Conservation (phyloP, 2,329 filamentous ascomycete genomes). For the Coniochaeta prunicola region DNA sequence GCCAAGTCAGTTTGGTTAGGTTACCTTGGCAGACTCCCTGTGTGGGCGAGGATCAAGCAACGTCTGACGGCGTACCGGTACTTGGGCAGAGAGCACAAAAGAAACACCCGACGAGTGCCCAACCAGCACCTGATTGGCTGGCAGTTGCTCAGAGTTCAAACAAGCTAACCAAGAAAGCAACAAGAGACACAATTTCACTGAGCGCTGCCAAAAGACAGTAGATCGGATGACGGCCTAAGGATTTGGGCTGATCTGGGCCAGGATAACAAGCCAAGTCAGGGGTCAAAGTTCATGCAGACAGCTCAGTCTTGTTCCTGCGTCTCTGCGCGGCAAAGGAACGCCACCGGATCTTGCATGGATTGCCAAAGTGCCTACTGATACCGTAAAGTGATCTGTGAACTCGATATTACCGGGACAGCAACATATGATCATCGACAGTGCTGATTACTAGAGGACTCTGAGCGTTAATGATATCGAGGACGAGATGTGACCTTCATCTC, state of each 20-base stretch:
- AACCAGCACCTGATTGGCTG: background rate
- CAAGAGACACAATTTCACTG: background rate
- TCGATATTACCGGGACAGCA: background rate
- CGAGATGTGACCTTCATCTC: background rate
- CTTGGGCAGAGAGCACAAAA: background rate
- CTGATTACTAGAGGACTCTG: background rate
- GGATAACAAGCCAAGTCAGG: background rate
- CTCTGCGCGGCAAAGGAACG: background rate
- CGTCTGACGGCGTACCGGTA: background rate
- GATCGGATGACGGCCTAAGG: background rate
- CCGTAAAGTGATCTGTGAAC: background rate
- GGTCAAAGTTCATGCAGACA: background rate
- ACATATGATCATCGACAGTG: background rate
- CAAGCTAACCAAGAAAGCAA: slow-evolving; percentile 2
- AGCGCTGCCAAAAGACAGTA: background rate
- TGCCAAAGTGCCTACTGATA: background rate
- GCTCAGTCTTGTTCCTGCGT: background rate
- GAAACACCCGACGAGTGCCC: background rate
- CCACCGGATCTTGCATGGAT: background rate
- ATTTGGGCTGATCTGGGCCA: background rate
- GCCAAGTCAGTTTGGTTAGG: background rate
- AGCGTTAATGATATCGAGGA: background rate
- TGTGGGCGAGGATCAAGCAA: background rate
- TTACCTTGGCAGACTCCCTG: background rate
- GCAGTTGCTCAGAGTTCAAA: background rate